Conservation (phyloP, 208 protist genomes). For the Leishmania guyanensis region DNA sequence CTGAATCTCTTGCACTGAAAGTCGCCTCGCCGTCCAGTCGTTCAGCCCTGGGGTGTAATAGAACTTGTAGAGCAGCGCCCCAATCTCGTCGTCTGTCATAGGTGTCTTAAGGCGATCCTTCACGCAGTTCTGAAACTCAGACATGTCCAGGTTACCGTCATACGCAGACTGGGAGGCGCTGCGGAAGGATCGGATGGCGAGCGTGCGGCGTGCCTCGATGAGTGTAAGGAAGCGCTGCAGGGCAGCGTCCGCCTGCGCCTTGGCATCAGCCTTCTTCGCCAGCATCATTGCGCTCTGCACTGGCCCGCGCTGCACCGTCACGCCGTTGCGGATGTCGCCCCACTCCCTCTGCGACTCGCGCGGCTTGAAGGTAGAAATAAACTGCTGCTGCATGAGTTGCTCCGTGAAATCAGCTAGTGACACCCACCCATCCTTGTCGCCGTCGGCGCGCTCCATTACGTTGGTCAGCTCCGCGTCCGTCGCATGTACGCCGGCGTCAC, state of each 20-base stretch:
- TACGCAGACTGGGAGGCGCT: slow-evolving; percentile 53
- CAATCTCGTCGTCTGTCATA: slow-evolving; percentile 72
- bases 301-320: slow-evolving; percentile 37
- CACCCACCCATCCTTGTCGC: slow-evolving; percentile 79
- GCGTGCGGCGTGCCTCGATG: slow-evolving; percentile 72
- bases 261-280: slow-evolving; percentile 34
- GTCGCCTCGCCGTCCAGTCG: slow-evolving; percentile 69
- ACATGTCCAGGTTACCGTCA: slow-evolving; percentile 79
- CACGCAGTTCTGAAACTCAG: slow-evolving; percentile 72
- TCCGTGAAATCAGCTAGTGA: slow-evolving; percentile 84
- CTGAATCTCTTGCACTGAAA: slow-evolving; percentile 69
- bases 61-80: slow-evolving; percentile 83
- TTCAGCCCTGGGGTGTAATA: slow-evolving; percentile 63
- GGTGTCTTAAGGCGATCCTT: slow-evolving; percentile 57
- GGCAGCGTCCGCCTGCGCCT: slow-evolving; percentile 53
- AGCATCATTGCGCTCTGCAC: slow-evolving; percentile 51
- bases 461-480: slow-evolving; percentile 49
- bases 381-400: slow-evolving; percentile 76
- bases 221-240: slow-evolving; percentile 73
- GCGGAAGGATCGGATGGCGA: slow-evolving; percentile 77
- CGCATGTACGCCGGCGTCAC: slow-evolving; percentile 52
- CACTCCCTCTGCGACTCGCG: slow-evolving; percentile 29
- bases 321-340: slow-evolving; percentile 20
- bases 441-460: slow-evolving; percentile 72
- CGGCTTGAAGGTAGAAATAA: slow-evolving; percentile 77